Evolutionary conservation across 345 rosid species (phyloP), one percentile per base, ranked within the genome.

Genomic region (Citrus hindsii): DNA sequence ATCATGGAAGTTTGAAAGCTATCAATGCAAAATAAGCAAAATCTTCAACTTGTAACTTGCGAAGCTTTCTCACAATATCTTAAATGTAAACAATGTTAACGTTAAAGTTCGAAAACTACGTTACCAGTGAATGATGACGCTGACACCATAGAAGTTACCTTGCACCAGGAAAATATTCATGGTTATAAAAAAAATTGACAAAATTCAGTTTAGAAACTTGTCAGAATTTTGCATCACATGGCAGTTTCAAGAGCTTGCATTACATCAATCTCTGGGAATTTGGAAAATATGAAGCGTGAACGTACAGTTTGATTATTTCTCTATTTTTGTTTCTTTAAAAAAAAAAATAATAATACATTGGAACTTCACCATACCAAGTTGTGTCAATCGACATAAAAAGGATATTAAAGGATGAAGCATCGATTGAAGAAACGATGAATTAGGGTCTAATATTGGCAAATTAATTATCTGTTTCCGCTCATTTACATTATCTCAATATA

Each of bases 381-480:
- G 27, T 9, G 7, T 30, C 61, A 53, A 30, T 18, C 32, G 18
- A 53, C 62, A 8, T 51, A 53, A 53, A 53, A 53, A 53, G 22
- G 22, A 53, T 53, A 18, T 53, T 24, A 51, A 53, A 53, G 16
- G 42, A 71, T 53, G 53, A 59, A 33, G 38, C 69, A 33, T 59
- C 71, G 69, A 68, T 24, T 67, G 67, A 51, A 69, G 64, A 51
- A 64, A 53, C 37, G 71, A 56, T 7, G 35, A 32, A 71, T 30
- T 9, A 59, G 62, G 63, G 63, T 77, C 71, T 75, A 63, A 62
- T 61, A 65, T 69, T 66, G 82, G 68, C 60, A 74, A 81, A 71
- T 40, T 56, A 37, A 27, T 33, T 62, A 9, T 46, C 6, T 73
- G 18, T 27, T 46, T 33, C 75, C 10, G 28, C 28, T 73, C 53